Evolutionary conservation across 805 yeast genomes (phyloP).

Genomic region (Yamadazyma insecticola): DNA sequence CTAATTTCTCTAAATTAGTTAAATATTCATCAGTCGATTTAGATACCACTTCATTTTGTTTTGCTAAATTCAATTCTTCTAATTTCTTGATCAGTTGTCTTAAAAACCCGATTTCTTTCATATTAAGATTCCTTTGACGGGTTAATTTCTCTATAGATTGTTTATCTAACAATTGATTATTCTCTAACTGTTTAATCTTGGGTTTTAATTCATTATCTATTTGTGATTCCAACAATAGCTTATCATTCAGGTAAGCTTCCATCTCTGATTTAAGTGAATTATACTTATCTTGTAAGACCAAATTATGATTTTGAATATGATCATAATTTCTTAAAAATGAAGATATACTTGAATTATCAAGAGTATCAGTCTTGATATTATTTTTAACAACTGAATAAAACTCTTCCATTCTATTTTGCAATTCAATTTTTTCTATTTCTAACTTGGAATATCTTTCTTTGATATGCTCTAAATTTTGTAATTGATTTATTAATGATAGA

Average conservation of each 20-base stretch:
- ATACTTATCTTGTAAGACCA: constrained; percentile 35
- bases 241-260: too few species aligned
- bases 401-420: constrained; percentile 44
- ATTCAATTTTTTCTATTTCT: constrained; percentile 45
- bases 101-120: constrained; percentile 55
- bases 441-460: constrained; percentile 44
- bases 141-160: constrained; percentile 35
- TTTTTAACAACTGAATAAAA: constrained; percentile 33
- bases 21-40: constrained; percentile 33
- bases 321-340: constrained; percentile 7
- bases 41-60: constrained; percentile 20
- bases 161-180: constrained; percentile 11
- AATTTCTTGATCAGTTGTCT: constrained; percentile 51
- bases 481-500: constrained; percentile 31
- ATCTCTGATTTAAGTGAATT: constrained; percentile 17
- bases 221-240: constrained; percentile 10
- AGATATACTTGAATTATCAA: too few species aligned
- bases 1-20: constrained; percentile 40
- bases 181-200: constrained; percentile 8
- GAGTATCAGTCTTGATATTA: constrained; percentile 10
- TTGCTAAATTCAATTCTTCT: constrained; percentile 24
- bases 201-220: constrained; percentile 11
- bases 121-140: constrained; percentile 48
- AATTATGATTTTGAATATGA: constrained; percentile 23
- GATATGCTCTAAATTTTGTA: constrained; percentile 34